A percentile compares a stretch with the other conserved stretches of the same genome.
Evolutionary conservation across 2,329 filamentous ascomycete genomes (phyloP).

Genomic region (Pestalotiopsis sp.): DNA sequence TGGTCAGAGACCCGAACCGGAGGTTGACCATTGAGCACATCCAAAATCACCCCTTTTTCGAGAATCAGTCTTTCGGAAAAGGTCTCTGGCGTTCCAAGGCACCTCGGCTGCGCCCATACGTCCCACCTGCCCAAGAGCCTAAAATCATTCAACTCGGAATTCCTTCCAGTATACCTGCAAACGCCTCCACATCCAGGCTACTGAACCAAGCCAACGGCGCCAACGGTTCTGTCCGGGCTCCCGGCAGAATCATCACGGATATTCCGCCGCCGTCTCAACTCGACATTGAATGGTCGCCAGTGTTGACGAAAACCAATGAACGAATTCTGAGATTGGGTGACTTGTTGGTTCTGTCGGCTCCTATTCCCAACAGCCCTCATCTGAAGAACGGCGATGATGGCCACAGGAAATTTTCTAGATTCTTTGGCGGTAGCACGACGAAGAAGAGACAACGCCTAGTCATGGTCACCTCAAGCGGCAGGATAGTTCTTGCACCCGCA

Average conservation of each 20-base stretch:
- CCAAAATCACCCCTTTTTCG: slow-evolving; percentile 95
- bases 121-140: slow-evolving; percentile 75
- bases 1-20: slow-evolving; percentile 85
- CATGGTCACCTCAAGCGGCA: slow-evolving; percentile 90
- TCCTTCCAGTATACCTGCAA: slow-evolving; percentile 36
- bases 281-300: slow-evolving; percentile 98
- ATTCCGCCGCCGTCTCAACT: slow-evolving; percentile 94
- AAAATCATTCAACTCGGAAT: slow-evolving; percentile 75
- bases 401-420: slow-evolving; percentile 88
- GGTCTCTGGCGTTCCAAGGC: slow-evolving; percentile 88
- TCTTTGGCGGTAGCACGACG: slow-evolving; percentile 87
- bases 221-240: slow-evolving; percentile 60
- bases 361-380: slow-evolving; percentile 74
- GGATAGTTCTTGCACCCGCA: slow-evolving; percentile 86
- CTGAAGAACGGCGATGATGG: slow-evolving; percentile 68
- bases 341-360: slow-evolving; percentile 79
- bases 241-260: slow-evolving; percentile 87
- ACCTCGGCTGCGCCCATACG: slow-evolving; percentile 82
- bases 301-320: slow-evolving; percentile 88
- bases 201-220: slow-evolving; percentile 39
- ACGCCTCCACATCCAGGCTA: slow-evolving; percentile 27
- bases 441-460: slow-evolving; percentile 94
- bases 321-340: slow-evolving; percentile 94
- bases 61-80: slow-evolving; percentile 82
- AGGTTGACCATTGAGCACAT: slow-evolving; percentile 93